A percentile compares a stretch with the other conserved stretches of the same genome.
Conservation (phyloP, 148 eudicot species). For the Chenopodium berlandieri region DNA sequence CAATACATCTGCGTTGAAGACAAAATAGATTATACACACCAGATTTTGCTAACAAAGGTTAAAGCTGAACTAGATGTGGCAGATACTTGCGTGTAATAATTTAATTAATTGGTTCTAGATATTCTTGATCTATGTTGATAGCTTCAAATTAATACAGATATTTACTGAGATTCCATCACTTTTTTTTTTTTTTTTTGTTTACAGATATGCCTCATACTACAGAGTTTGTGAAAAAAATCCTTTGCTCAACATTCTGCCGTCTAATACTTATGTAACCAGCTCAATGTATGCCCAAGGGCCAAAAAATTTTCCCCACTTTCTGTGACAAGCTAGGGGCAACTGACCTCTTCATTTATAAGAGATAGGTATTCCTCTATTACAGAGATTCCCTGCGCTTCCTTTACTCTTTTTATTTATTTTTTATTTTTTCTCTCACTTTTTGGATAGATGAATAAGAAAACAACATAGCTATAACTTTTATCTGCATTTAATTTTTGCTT, state of each 20-base stretch:
- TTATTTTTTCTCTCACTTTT: background rate
- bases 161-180: slow-evolving; percentile 12
- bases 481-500: background rate
- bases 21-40: background rate
- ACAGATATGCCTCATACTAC: slow-evolving; percentile 9
- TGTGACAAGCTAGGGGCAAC: slow-evolving; percentile 29
- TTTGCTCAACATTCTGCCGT: slow-evolving; percentile 4
- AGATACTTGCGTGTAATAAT: slow-evolving; percentile 2
- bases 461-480: background rate
- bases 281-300: slow-evolving; percentile 30
- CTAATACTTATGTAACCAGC: slow-evolving; percentile 22
- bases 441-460: background rate
- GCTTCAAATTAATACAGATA: slow-evolving; percentile 1
- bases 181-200: background rate
- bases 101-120: background rate
- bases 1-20: background rate
- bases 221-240: slow-evolving; percentile 3
- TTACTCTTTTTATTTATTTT: background rate
- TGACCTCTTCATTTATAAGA: slow-evolving; percentile 18
- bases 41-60: background rate
- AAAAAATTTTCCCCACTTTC: slow-evolving; percentile 19
- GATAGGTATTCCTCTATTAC: slow-evolving; percentile 21
- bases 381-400: slow-evolving; percentile 24
- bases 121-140: slow-evolving; percentile 17
- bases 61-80: background rate